Percentiles rank a stretch among this genome's conserved stretches.
Conservation (phyloP, 345 rosid genomes). For the Barbarea vulgaris region DNA sequence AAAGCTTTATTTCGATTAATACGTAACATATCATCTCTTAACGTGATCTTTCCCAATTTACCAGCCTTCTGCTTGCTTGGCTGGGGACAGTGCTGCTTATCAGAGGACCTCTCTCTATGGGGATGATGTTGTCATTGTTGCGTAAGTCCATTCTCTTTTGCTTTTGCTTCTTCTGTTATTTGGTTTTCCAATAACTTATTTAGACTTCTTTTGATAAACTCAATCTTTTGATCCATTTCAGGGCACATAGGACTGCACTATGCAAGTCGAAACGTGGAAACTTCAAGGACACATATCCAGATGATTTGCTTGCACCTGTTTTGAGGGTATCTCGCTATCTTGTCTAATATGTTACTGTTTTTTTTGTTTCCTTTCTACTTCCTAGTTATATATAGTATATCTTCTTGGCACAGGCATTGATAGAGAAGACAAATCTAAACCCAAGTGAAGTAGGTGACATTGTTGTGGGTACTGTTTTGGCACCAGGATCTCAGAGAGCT, state of each 20-base stretch:
- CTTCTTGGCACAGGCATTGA: constrained; percentile 63
- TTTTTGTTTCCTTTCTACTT: not conserved
- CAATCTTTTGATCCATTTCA: constrained; percentile 28
- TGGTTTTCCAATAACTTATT: not conserved
- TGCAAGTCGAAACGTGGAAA: constrained; percentile 91
- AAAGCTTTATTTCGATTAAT: not conserved
- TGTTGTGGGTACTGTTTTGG: constrained; percentile 97
- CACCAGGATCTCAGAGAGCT: constrained; percentile 96
- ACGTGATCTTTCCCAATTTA: not conserved
- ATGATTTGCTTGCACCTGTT: constrained; percentile 95
- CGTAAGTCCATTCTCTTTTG: constrained; percentile 55
- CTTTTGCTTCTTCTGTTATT: not conserved
- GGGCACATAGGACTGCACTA: constrained; percentile 85
- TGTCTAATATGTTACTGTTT: not conserved
- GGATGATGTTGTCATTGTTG: constrained; percentile 92
- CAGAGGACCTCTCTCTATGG: constrained; percentile 76
- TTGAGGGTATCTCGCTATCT: constrained; percentile 56
- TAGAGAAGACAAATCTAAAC: constrained; percentile 79
- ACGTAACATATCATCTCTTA: constrained; percentile 3
- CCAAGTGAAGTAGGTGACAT: constrained; percentile 98
- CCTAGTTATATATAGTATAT: not conserved
- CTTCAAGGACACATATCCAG: constrained; percentile 92
- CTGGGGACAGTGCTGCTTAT: constrained; percentile 94
- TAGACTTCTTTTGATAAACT: not conserved
- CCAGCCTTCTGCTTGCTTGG: constrained; percentile 84